Percentiles rank a stretch among this genome's conserved stretches.
These are phyloP conservation scores for Lathyrus sativus DNA, from an alignment of 306 rosid species.

Conservation along the genomic window DNA sequence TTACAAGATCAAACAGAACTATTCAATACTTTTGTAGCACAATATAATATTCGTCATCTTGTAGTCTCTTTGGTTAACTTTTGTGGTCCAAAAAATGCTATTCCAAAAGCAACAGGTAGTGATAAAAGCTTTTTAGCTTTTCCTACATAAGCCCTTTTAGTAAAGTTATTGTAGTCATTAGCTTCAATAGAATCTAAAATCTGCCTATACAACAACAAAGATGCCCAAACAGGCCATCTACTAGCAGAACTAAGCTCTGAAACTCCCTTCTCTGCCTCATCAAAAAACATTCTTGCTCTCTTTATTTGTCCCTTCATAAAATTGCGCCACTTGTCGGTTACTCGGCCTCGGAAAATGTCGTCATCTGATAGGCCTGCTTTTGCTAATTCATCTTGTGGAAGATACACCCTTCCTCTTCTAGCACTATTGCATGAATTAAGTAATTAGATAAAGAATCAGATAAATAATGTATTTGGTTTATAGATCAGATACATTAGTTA, in stretches of 20 bases:
- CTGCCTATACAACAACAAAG: constrained; percentile 75
- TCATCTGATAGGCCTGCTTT: constrained; percentile 83
- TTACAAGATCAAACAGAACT: constrained; percentile 29
- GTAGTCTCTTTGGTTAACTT: constrained; percentile 48
- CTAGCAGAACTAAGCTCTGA: constrained; percentile 75
- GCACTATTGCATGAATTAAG: constrained; percentile 51
- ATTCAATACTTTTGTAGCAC: constrained; percentile 7
- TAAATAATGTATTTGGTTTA: too few species aligned
- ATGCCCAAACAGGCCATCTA: constrained; percentile 96
- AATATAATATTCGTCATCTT: constrained; percentile 44
- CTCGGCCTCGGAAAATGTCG: constrained; percentile 69
- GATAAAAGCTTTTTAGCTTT: constrained; percentile 70
- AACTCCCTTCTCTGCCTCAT: constrained; percentile 91
- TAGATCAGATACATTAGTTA: too few species aligned
- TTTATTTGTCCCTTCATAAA: constrained; percentile 90
- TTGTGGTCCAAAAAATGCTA: constrained; percentile 59
- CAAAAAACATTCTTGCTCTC: constrained; percentile 89
- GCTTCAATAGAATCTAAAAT: constrained; percentile 93
- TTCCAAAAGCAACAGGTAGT: constrained; percentile 76
- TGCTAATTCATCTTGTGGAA: constrained; percentile 90
- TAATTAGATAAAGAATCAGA: not conserved
- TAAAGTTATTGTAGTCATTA: constrained; percentile 89
- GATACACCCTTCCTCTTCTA: constrained; percentile 91
- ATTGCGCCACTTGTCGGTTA: constrained; percentile 82
- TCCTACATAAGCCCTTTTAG: constrained; percentile 82